These are phyloP conservation scores for Hypericum perforatum DNA, from an alignment of 345 rosid species.

Conservation along the genomic window DNA sequence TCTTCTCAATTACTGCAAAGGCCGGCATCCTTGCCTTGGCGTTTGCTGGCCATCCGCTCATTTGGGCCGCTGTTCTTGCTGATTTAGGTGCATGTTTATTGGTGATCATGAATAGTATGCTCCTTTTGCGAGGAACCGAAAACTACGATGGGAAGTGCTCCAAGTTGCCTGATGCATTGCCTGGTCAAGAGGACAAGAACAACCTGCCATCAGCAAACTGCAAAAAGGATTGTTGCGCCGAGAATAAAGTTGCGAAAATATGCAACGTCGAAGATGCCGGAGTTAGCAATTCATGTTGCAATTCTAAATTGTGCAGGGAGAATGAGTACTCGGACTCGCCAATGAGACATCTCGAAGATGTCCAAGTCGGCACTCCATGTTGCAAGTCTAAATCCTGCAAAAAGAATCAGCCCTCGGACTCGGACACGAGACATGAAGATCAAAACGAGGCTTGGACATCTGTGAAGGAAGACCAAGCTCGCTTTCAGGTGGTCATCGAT, in stretches of 20 bases:
- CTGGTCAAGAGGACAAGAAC: too few species aligned
- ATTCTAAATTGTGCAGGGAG: not conserved
- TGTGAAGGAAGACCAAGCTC: too few species aligned
- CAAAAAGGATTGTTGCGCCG: slow-evolving; percentile 9
- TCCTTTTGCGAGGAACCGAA: slow-evolving; percentile 25
- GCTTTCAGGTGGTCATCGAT: too few species aligned
- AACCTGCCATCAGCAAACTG: too few species aligned
- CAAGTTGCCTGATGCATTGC: too few species aligned
- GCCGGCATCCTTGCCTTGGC: slow-evolving; percentile 59
- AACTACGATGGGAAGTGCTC: not conserved
- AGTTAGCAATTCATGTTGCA: too few species aligned
- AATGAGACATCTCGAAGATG: too few species aligned
- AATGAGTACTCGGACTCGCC: not conserved
- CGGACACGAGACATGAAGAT: too few species aligned
- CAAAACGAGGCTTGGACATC: too few species aligned
- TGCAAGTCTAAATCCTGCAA: too few species aligned
- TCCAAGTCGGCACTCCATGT: too few species aligned
- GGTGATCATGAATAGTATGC: slow-evolving; percentile 80
- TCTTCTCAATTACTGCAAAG: slow-evolving; percentile 52
- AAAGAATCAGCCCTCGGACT: too few species aligned
- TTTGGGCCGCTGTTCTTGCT: slow-evolving; percentile 87
- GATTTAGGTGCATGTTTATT: slow-evolving; percentile 85
- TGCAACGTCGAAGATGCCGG: slow-evolving; percentile 8
- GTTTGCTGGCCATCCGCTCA: slow-evolving; percentile 65
- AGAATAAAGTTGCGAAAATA: slow-evolving; percentile 1